Evolutionary conservation across 495 filamentous ascomycete species (phyloP).

Genomic region (Parmelia sp.): DNA sequence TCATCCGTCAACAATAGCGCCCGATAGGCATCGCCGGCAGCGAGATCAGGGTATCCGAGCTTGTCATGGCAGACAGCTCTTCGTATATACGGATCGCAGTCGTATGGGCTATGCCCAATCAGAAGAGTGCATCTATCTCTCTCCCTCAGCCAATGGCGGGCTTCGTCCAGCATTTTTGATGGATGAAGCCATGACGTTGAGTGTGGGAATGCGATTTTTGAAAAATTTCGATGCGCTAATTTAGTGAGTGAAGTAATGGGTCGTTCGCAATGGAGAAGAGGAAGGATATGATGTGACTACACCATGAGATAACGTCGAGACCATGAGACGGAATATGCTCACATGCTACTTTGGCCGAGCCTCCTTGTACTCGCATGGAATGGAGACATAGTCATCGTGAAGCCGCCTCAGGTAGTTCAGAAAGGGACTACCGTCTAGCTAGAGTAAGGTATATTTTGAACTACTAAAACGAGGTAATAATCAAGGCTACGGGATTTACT

Average conservation of each 20-base stretch:
- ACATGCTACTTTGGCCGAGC: neutral
- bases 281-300: no score
- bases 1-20: constrained; percentile 82
- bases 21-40: constrained; percentile 83
- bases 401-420: no score
- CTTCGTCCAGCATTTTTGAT: constrained; percentile 10
- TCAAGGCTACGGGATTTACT: no score
- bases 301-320: neutral
- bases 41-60: constrained; percentile 83
- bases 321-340: neutral
- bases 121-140: constrained; percentile 11
- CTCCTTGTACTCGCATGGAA: neutral
- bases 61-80: constrained; percentile 63
- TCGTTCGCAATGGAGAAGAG: no score
- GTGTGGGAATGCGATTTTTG: neutral
- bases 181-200: constrained; percentile 8
- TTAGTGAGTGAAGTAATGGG: constrained; percentile 8
- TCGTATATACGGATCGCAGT: constrained; percentile 66
- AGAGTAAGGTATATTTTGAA: no score
- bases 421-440: no score
- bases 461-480: no score
- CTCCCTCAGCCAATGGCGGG: constrained; percentile 18
- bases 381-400: neutral
- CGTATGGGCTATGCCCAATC: constrained; percentile 58
- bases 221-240: constrained; percentile 8